A percentile compares a stretch with the other conserved stretches of the same genome.
Evolutionary conservation across 2,329 filamentous ascomycete genomes (phyloP).

Genomic region (Aspergillus amoenus): DNA sequence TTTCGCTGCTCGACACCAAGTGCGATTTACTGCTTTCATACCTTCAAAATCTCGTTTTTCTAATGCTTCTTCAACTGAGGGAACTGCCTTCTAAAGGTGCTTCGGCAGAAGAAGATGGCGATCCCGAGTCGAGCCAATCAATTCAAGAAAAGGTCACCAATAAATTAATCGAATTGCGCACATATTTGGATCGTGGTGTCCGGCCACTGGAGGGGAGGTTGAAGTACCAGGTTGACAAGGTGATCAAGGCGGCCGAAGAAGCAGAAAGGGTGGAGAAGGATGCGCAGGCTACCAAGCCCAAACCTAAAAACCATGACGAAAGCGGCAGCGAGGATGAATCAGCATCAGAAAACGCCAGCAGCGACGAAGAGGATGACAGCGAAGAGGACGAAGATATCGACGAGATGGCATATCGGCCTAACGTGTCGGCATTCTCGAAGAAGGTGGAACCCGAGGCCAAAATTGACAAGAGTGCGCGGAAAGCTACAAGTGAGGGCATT

Average conservation of each 20-base stretch:
- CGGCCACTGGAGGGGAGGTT: constrained; percentile 85
- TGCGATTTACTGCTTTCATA: constrained; percentile 97
- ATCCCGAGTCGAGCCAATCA: constrained; percentile 26
- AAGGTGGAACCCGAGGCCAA: constrained; percentile 39
- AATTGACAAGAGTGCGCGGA: constrained; percentile 24
- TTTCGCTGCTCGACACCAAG: constrained; percentile 92
- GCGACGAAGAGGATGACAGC: constrained; percentile 27
- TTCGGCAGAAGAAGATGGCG: constrained; percentile 32
- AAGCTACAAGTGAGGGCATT: constrained; percentile 59
- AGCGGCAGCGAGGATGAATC: constrained; percentile 29
- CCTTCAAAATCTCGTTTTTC: constrained; percentile 87
- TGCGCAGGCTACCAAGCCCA: constrained; percentile 27
- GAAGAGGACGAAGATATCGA: constrained; percentile 46
- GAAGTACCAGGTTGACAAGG: constrained; percentile 95
- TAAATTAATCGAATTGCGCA: constrained; percentile 85
- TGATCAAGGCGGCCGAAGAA: constrained; percentile 76
- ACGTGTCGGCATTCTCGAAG: constrained; percentile 49
- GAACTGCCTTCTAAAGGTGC: constrained; percentile 43
- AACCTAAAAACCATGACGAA: constrained; percentile 29
- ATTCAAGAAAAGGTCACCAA: constrained; percentile 70
- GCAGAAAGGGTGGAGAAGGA: constrained; percentile 31
- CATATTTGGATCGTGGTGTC: constrained; percentile 91
- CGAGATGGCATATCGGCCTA: constrained; percentile 63
- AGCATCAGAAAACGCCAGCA: constrained; percentile 24
- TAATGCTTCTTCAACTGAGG: constrained; percentile 78